A percentile compares a stretch with the other conserved stretches of the same genome.
phyloP scores from a whole-genome alignment of 1,284 basidiomycete species.

The Serendipita sp. region DNA sequence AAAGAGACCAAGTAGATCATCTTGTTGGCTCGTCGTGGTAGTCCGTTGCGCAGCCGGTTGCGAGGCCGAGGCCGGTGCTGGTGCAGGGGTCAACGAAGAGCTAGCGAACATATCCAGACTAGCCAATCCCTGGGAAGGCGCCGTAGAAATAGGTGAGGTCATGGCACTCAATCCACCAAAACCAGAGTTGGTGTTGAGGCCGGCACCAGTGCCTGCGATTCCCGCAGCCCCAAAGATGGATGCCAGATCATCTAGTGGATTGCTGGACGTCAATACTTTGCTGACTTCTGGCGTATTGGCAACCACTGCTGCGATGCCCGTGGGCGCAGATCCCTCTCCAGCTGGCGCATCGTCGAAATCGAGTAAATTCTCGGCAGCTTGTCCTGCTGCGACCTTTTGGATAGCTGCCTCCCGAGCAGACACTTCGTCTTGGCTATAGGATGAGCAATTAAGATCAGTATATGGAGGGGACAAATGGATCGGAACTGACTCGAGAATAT shows the following conservation, averaged over 20 bases:
- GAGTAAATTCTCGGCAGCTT: slow-evolving; percentile 87
- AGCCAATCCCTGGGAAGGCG: slow-evolving; percentile 11
- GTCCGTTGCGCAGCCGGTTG: slow-evolving; percentile 4
- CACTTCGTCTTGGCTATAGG: slow-evolving; percentile 41
- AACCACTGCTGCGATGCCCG: slow-evolving; percentile 61
- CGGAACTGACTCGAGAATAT: slow-evolving; percentile 44
- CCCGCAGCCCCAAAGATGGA: slow-evolving; percentile 61
- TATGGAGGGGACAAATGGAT: slow-evolving; percentile 9
- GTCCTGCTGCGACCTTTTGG: slow-evolving; percentile 77
- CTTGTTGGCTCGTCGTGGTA: slow-evolving; percentile 14
- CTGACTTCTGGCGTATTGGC: slow-evolving; percentile 56
- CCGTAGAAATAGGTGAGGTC: slow-evolving; percentile 10
- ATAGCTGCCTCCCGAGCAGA: slow-evolving; percentile 66
- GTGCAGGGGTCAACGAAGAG: slow-evolving; percentile 8
- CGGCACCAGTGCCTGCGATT: slow-evolving; percentile 20
- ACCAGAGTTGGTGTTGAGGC: neutral
- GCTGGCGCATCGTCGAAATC: slow-evolving; percentile 73
- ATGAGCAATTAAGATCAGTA: slow-evolving; percentile 16
- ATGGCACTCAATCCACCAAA: neutral
- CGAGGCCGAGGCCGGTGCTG: slow-evolving; percentile 6
- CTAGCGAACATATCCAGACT: slow-evolving; percentile 3
- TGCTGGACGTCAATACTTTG: slow-evolving; percentile 53
- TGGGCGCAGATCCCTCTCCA: slow-evolving; percentile 40
- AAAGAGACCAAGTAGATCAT: slow-evolving; percentile 25
- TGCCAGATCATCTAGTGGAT: slow-evolving; percentile 82